phyloP scores from a whole-genome alignment of 768 basidiomycete genomes.

The Suillus brevipes region DNA sequence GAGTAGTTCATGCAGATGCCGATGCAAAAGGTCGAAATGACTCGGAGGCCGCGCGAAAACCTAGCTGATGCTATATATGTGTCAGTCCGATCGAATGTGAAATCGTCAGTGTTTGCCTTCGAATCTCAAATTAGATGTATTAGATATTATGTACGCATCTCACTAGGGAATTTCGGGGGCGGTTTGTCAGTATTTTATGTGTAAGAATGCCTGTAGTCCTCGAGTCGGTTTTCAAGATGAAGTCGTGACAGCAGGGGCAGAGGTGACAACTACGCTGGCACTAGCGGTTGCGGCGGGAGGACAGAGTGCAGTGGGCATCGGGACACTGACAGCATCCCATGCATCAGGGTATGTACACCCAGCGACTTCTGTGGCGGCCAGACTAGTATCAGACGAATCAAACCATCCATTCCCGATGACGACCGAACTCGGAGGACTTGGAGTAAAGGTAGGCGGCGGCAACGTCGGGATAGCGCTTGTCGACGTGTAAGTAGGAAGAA shows the following conservation, averaged over 20 bases:
- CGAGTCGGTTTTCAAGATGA: not conserved
- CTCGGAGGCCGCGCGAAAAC: not conserved
- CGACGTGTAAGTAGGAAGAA: slow-evolving; percentile 64
- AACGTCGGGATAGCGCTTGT: slow-evolving; percentile 60
- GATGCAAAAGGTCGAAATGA: not conserved
- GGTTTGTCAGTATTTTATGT: not conserved
- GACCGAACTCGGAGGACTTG: slow-evolving; percentile 38
- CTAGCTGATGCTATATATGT: not conserved
- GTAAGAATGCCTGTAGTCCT: not conserved
- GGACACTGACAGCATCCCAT: slow-evolving; percentile 56
- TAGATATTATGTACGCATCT: not conserved
- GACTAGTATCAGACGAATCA: slow-evolving; percentile 47
- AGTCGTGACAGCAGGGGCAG: slow-evolving; percentile 8
- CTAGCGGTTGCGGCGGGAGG: slow-evolving; percentile 13
- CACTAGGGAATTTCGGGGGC: not conserved
- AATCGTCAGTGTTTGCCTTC: not conserved
- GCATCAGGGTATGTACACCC: slow-evolving; percentile 68
- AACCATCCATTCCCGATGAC: slow-evolving; percentile 59
- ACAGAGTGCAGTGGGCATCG: slow-evolving; percentile 51
- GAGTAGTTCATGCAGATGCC: too few relatives aligned
- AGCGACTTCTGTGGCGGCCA: slow-evolving; percentile 56
- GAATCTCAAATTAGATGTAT: not conserved
- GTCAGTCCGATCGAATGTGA: not conserved
- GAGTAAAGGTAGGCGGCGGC: slow-evolving; percentile 53
- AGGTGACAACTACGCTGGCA: slow-evolving; percentile 1